Conservation (phyloP, 1,284 basidiomycete genomes). For the Rhodotorula sp. region DNA sequence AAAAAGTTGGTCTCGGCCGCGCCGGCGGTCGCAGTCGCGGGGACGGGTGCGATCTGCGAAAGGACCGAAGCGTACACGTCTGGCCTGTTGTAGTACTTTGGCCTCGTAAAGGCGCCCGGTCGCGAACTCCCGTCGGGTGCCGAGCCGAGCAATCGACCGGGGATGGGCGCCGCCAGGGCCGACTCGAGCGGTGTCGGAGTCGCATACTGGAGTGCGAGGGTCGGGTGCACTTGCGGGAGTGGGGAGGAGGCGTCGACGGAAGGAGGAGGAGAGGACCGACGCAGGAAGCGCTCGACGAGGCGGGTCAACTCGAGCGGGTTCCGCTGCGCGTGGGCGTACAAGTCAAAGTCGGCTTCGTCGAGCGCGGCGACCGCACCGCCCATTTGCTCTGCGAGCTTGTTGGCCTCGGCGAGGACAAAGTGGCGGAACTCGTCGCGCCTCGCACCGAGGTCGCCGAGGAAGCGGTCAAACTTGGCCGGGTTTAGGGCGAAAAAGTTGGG, state of each 20-base stretch:
- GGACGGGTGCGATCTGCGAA: conserved; percentile 21
- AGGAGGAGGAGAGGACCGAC: neutral
- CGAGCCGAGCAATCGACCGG: conserved; percentile 33
- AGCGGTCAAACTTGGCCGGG: conserved; percentile 28
- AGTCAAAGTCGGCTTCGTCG: conserved; percentile 18
- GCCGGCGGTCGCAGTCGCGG: neutral
- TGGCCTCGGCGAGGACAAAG: conserved; percentile 22
- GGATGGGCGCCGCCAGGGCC: conserved; percentile 23
- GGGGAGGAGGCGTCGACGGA: neutral
- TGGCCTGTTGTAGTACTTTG: too few species aligned
- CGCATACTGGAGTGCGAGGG: conserved; percentile 36
- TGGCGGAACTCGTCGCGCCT: conserved; percentile 27
- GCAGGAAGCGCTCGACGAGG: conserved; percentile 40
- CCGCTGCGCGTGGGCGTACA: conserved; percentile 32
- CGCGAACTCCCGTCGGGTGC: neutral
- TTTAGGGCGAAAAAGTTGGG: conserved; percentile 37
- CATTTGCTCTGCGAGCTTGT: neutral
- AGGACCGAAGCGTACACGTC: conserved; percentile 31
- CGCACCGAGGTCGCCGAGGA: conserved; percentile 22
- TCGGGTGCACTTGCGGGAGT: conserved; percentile 31
- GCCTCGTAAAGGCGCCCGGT: neutral
- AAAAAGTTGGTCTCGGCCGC: conserved; percentile 26
- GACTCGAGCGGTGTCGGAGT: conserved; percentile 31
- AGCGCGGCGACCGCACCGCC: neutral
- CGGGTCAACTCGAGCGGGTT: conserved; percentile 27